Conservation (phyloP, 2,329 filamentous ascomycete genomes). For the Fusarium sulawesiense region DNA sequence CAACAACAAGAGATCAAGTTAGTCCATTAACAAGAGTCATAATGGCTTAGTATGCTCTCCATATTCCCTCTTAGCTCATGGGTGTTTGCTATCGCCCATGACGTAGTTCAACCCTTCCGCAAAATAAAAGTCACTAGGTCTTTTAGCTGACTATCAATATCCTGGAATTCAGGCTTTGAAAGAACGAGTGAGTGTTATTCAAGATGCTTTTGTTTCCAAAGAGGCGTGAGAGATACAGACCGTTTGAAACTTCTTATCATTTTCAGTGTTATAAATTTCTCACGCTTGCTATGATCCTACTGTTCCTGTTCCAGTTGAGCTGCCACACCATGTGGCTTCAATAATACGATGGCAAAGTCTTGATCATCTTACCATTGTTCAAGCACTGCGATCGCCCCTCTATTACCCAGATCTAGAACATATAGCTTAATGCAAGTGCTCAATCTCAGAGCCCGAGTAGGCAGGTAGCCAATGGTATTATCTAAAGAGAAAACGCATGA, state of each 20-base stretch:
- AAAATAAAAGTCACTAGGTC: neutral
- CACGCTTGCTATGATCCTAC: neutral
- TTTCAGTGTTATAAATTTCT: neutral
- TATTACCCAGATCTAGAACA: conserved; percentile 25
- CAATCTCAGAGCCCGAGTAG: neutral
- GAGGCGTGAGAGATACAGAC: neutral
- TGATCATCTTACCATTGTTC: conserved; percentile 29
- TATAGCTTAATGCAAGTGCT: conserved; percentile 4
- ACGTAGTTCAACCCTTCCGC: neutral
- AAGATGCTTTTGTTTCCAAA: neutral
- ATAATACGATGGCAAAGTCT: conserved; percentile 24
- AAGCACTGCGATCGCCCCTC: conserved; percentile 20
- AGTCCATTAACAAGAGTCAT: neutral
- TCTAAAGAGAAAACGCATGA: neutral
- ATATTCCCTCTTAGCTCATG: neutral
- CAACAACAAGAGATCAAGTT: neutral
- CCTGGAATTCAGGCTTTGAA: neutral
- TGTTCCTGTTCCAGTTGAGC: neutral
- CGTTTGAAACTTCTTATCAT: neutral
- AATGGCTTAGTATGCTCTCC: neutral
- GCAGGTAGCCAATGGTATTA: conserved; percentile 14
- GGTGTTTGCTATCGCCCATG: neutral
- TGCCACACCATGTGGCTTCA: conserved; percentile 6
- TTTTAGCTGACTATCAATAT: neutral
- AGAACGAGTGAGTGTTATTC: neutral